Conservation (phyloP, 2,329 filamentous ascomycete species). For the Pestalotiopsis sp. region DNA sequence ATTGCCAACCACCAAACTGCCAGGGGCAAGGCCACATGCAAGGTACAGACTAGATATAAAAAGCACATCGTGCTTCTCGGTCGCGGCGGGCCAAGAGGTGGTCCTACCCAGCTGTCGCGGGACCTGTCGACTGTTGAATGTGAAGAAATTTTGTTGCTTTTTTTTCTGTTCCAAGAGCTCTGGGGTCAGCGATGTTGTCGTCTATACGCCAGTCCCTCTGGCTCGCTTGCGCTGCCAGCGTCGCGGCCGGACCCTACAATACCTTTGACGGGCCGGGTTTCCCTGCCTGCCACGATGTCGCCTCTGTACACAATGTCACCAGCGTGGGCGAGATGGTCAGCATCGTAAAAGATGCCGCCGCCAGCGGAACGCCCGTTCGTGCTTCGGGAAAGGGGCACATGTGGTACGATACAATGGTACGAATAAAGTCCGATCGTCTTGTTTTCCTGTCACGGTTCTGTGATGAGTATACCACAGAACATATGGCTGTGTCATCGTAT, state of each 20-base stretch:
- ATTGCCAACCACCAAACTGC: background rate
- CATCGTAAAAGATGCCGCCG: constrained; percentile 41
- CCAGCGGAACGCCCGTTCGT: constrained; percentile 40
- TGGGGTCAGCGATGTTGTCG: constrained; percentile 17
- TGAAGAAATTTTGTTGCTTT: background rate
- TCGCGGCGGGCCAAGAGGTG: background rate
- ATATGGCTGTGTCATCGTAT: background rate
- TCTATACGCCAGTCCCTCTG: constrained; percentile 12
- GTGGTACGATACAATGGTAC: constrained; percentile 51
- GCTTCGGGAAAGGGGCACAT: constrained; percentile 44
- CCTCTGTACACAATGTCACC: constrained; percentile 42
- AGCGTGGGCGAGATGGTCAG: constrained; percentile 43
- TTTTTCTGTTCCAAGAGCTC: background rate
- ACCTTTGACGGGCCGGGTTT: constrained; percentile 51
- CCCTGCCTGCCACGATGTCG: constrained; percentile 47
- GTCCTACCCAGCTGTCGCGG: background rate
- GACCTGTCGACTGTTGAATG: background rate
- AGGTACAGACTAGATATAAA: constrained; percentile 14
- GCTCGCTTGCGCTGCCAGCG: background rate
- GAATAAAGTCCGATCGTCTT: background rate
- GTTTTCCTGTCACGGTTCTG: background rate
- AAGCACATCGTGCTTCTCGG: background rate
- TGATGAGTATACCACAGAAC: background rate
- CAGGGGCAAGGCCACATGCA: background rate
- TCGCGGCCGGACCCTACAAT: constrained; percentile 34